phyloP scores from a whole-genome alignment of 2,329 filamentous ascomycete genomes.

The Xylaria sp. region DNA sequence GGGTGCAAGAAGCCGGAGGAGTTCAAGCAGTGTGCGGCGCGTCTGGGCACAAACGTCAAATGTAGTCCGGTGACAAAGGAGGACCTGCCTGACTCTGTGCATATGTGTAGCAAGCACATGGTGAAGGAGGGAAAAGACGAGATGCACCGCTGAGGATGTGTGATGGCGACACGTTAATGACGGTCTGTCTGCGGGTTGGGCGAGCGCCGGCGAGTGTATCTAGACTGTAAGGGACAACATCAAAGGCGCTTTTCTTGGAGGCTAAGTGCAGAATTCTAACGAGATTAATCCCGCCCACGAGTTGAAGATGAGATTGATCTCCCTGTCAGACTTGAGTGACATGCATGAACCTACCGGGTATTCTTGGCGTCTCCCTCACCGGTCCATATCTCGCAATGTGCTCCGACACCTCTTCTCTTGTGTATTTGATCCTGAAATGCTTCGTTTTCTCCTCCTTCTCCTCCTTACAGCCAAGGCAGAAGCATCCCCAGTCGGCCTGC shows the following conservation, averaged over 20 bases:
- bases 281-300: too few species aligned
- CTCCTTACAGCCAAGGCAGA: slow-evolving; percentile 8
- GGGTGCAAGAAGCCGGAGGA: slow-evolving; percentile 19
- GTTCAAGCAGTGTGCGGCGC: slow-evolving; percentile 16
- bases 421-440: slow-evolving; percentile 18
- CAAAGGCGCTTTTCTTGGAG: too few species aligned
- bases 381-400: slow-evolving; percentile 7
- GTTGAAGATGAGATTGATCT: too few species aligned
- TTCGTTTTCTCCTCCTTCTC: slow-evolving; percentile 4
- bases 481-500: slow-evolving; percentile 9
- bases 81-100: background rate
- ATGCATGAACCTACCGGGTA: slow-evolving; percentile 7
- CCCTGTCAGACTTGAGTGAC: slow-evolving; percentile 1
- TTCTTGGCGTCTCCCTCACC: slow-evolving; percentile 2
- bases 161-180: background rate
- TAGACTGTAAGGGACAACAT: background rate
- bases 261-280: too few species aligned
- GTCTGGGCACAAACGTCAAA: slow-evolving; percentile 18
- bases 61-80: slow-evolving; percentile 1
- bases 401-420: background rate
- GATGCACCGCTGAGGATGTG: slow-evolving; percentile 3
- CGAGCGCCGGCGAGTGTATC: background rate
- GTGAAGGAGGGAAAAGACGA: slow-evolving; percentile 4
- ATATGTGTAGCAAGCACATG: slow-evolving; percentile 2
- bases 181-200: background rate